Base-by-base conservation (phyloP, 306 rosid species). In the Inga leiocalycina region DNA sequence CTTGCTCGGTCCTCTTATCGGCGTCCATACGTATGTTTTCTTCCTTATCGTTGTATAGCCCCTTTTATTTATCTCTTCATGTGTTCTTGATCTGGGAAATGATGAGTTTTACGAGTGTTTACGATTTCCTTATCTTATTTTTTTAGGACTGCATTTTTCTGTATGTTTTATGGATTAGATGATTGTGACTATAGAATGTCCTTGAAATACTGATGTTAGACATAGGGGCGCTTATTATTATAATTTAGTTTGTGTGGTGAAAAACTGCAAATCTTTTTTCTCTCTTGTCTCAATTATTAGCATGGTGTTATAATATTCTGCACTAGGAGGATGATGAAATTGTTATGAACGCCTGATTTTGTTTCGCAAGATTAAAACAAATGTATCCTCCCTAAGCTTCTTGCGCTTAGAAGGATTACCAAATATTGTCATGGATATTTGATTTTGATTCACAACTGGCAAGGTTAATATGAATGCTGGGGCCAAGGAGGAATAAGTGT, bases 1-100 rank as follows among this genome's bases (percentile, higher is more conserved):
- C 78, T 88, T 94, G 22, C 78, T 91, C 76, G 74, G 66, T 19
- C 97, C 98, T 51, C 88, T 94, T 41, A 70, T 94, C 74, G 97
- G 90, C 44, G 77, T 84, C 78, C 83, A 88, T 87, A 0, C 90
- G 98, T 94, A 93, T 45, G 22, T 65, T 79, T 27, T 2, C 54
- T 71, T 22, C 34, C 35, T 10, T 70, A 71, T 41, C 22, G 43
- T 37, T 37, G 73, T 4, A 37, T 2, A 35, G 15, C 32, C n/a
- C 66, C 8, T 65, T 59, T 22, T 22, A 24, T 3, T 10, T 59
- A 22, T 59, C 6, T 5, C 34, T 22, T 59, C 66, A 59, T 59
- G 66, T 24, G 69, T 2, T 71, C n/a, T n/a, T 32, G 27, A 73
- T 73, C 76, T 48, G 62, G n/a, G 14, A 48, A 46, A 73, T 30